phyloP scores from a whole-genome alignment of 2,329 filamentous ascomycete species.

The Phoma herbarum region DNA sequence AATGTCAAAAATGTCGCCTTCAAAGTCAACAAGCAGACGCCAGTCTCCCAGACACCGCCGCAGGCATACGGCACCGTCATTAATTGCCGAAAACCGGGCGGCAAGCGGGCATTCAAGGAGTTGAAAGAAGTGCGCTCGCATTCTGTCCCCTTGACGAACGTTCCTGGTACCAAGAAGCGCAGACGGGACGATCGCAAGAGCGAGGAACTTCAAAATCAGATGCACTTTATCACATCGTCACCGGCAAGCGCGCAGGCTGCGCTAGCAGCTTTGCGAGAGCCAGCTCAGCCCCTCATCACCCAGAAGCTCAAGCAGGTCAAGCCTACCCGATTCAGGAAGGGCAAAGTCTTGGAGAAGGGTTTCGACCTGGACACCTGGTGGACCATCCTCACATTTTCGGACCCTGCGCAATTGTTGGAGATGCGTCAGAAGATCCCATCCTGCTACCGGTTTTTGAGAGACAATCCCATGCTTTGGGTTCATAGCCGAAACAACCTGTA shows the following conservation, averaged over 20 bases:
- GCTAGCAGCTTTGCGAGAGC: constrained; percentile 4
- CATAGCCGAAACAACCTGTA: constrained; percentile 48
- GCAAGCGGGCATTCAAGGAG: constrained; percentile 35
- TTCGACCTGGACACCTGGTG: constrained; percentile 49
- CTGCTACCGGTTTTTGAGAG: constrained; percentile 46
- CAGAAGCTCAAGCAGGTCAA: constrained; percentile 37
- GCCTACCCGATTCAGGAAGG: constrained; percentile 40
- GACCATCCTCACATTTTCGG: constrained; percentile 47
- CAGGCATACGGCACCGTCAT: constrained; percentile 47
- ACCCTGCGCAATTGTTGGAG: constrained; percentile 47
- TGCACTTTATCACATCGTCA: constrained; percentile 10
- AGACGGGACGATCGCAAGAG: constrained; percentile 22
- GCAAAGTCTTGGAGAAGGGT: constrained; percentile 37
- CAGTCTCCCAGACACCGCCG: constrained; percentile 36
- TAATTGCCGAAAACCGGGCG: constrained; percentile 45
- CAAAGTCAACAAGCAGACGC: constrained; percentile 51
- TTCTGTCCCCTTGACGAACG: constrained; percentile 41
- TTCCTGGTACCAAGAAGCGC: constrained; percentile 40
- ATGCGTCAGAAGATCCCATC: constrained; percentile 48
- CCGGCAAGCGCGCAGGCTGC: constrained; percentile 14
- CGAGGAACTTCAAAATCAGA: constrained; percentile 15
- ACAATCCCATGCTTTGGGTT: constrained; percentile 52
- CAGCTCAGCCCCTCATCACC: constrained; percentile 25
- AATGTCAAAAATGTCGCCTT: constrained; percentile 51
- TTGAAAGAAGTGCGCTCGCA: constrained; percentile 42